Conservation (phyloP, 306 rosid species). For the Quercus variabilis region DNA sequence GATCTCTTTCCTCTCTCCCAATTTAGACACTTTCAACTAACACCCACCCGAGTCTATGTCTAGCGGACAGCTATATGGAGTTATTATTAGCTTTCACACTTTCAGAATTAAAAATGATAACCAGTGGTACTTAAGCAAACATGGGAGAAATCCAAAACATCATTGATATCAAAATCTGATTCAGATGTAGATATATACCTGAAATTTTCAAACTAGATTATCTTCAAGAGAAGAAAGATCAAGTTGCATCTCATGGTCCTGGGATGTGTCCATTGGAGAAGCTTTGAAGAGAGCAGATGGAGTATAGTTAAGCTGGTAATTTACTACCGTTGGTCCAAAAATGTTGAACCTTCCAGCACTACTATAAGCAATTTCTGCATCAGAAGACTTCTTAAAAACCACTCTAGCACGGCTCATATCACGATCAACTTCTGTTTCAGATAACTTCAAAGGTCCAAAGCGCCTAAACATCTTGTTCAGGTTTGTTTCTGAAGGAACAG, state of each 20-base stretch:
- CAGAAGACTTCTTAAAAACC: slow-evolving; percentile 70
- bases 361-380: slow-evolving; percentile 82
- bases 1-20: not conserved
- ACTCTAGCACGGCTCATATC: slow-evolving; percentile 91
- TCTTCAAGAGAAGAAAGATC: slow-evolving; percentile 67
- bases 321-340: slow-evolving; percentile 73
- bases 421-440: slow-evolving; percentile 90
- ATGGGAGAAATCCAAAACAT: slow-evolving; percentile 1
- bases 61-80: not conserved
- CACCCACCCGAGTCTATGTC: not conserved
- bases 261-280: slow-evolving; percentile 49
- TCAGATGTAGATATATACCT: slow-evolving; percentile 35
- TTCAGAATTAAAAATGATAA: not conserved
- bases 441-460: slow-evolving; percentile 87
- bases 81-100: not conserved
- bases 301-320: slow-evolving; percentile 79
- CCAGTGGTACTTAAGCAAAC: slow-evolving; percentile 10
- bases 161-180: not conserved
- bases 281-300: slow-evolving; percentile 69
- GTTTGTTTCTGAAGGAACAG: slow-evolving; percentile 73
- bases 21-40: not conserved
- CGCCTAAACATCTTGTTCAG: slow-evolving; percentile 84
- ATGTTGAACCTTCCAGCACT: slow-evolving; percentile 91
- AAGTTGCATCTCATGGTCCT: slow-evolving; percentile 84
- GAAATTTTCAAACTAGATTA: slow-evolving; percentile 45